Base-by-base conservation (phyloP, 1,284 basidiomycete species). In the Fomes fomentarius region DNA sequence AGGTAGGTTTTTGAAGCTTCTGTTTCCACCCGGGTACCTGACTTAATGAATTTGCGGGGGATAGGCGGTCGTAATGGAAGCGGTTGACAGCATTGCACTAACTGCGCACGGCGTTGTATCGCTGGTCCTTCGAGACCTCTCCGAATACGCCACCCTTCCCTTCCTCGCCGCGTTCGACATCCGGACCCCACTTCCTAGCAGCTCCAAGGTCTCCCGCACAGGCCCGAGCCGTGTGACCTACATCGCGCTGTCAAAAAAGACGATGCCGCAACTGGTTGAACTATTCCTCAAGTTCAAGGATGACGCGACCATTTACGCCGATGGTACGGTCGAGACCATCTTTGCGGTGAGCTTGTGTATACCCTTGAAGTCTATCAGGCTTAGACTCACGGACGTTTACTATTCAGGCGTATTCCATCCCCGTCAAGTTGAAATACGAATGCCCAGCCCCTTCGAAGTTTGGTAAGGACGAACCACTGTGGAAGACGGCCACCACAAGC, bases 351-450 rank as follows among this genome's bases (percentile, higher is more conserved):
- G 87, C 75, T 11, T 11, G 17, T 43, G 30, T 39, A 38, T 7
- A 26, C 28, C 33, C n/a, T 11, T 17, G 19, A 24, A 34, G 7
- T 22, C 26, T 15, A 28, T 17, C 22, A n/a, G 31, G 10, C 15
- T 17, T 34, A 15, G 30, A 28, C 40, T 51, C 28, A 57, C 33
- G 21, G 25, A 22, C n/a, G 33, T 45, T 30, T 17, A 2, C 22
- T 10, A 11, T 30, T 5, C 49, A 94, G 92, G 89, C 94, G 0
- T 94, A 92, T 63, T 84, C 91, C 1, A 87, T 96, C 30, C 94
- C 96, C 0, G 87, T 98, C 69, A 94, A 94, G 69, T 76, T 98
- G 58, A 96, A 96, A 71, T 97, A 98, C 63, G 93, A 95, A 41
- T 97, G 96, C 68, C 95, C 96, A 0, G 75, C 89, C 0, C 81